phyloP scores from a whole-genome alignment of 805 yeast species.

The Starmerella riodocensis region DNA sequence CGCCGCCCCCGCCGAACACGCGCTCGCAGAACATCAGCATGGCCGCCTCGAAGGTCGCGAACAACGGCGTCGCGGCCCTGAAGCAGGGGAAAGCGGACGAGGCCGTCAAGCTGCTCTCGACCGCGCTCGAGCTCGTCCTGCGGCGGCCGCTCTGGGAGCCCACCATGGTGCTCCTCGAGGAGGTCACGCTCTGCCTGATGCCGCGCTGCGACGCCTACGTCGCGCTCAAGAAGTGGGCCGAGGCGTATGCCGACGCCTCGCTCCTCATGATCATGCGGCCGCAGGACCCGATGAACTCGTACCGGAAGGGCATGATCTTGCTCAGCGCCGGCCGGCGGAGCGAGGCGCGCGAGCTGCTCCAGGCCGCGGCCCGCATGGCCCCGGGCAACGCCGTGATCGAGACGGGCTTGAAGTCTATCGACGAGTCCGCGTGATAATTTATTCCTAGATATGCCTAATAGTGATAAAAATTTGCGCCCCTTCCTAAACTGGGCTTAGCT shows the following conservation, averaged over 20 bases:
- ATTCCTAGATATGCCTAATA: too few species aligned
- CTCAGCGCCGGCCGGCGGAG: conserved; percentile 18
- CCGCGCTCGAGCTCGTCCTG: conserved; percentile 31
- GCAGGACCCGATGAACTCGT: conserved; percentile 26
- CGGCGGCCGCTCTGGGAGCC: conserved; percentile 33
- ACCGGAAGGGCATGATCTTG: conserved; percentile 27
- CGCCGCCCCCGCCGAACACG: conserved; percentile 29
- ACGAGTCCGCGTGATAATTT: too few species aligned
- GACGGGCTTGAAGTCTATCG: conserved; percentile 13
- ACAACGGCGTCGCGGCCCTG: conserved; percentile 25
- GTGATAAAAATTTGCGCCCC: too few species aligned
- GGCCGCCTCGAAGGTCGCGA: conserved; percentile 28
- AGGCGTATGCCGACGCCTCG: conserved; percentile 30
- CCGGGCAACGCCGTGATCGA: conserved; percentile 19
- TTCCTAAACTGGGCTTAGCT: too few species aligned
- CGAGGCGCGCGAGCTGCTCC: conserved; percentile 23
- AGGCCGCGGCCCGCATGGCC: conserved; percentile 19
- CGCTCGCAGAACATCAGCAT: conserved; percentile 21
- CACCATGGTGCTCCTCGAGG: conserved; percentile 26
- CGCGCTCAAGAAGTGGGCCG: conserved; percentile 27
- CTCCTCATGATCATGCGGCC: conserved; percentile 26
- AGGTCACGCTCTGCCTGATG: conserved; percentile 25
- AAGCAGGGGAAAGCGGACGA: conserved; percentile 24
- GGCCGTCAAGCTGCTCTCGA: conserved; percentile 27
- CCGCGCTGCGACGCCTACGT: conserved; percentile 32